These are phyloP conservation scores for Lyophyllum shimeji DNA, from an alignment of 768 basidiomycete species.

Conservation along the genomic window DNA sequence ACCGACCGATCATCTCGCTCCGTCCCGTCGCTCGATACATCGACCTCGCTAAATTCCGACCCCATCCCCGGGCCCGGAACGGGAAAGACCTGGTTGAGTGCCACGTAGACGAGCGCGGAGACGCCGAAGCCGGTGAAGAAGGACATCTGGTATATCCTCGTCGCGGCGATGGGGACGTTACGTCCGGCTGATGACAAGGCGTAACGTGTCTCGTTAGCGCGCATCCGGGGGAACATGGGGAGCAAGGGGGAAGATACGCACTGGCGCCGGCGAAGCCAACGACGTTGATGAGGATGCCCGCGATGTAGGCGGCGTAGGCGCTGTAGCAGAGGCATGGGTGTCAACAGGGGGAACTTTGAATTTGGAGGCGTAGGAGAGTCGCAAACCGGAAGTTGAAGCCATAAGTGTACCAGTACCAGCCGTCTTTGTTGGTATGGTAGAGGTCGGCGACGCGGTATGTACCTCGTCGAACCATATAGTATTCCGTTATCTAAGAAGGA, in stretches of 20 bases:
- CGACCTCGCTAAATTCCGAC: not conserved
- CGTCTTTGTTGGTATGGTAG: constrained; percentile 53
- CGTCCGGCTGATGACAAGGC: constrained; percentile 44
- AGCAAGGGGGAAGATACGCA: constrained; percentile 27
- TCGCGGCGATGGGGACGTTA: constrained; percentile 64
- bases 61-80: constrained; percentile 38
- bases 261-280: constrained; percentile 80
- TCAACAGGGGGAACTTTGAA: too few species aligned
- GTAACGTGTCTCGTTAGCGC: not conserved
- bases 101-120: constrained; percentile 62
- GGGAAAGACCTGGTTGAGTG: constrained; percentile 61
- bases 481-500: constrained; percentile 67
- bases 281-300: constrained; percentile 80
- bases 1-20: not conserved
- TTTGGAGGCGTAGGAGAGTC: constrained; percentile 7
- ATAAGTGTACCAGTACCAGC: constrained; percentile 70
- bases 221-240: not conserved
- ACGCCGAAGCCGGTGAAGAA: constrained; percentile 85
- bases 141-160: constrained; percentile 71
- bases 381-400: constrained; percentile 38
- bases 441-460: constrained; percentile 73
- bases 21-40: not conserved
- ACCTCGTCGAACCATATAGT: constrained; percentile 71
- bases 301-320: constrained; percentile 65
- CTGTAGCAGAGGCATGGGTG: constrained; percentile 29